Percentiles rank a stretch among this genome's conserved stretches.
These are phyloP conservation scores for Madurella mycetomatis DNA, from an alignment of 2,329 filamentous ascomycete genomes.

Conservation along the genomic window DNA sequence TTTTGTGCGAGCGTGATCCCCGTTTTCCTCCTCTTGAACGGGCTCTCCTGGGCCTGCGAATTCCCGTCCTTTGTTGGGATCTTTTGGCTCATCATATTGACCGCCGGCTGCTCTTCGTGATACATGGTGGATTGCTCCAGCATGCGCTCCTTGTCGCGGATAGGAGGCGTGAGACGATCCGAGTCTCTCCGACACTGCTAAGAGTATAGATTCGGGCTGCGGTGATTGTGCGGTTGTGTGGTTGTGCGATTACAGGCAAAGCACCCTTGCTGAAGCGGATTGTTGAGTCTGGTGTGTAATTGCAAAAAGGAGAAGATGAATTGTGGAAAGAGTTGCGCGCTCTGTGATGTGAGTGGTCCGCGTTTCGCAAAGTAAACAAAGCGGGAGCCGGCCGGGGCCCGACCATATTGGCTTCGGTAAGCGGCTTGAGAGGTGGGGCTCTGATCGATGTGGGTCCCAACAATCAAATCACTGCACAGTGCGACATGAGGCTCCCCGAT, in stretches of 20 bases:
- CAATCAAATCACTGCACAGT: neutral
- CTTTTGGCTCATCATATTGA: slow-evolving; percentile 26
- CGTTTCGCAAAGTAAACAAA: slow-evolving; percentile 29
- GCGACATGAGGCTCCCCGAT: neutral
- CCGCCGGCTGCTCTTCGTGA: slow-evolving; percentile 20
- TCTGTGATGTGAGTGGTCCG: slow-evolving; percentile 26
- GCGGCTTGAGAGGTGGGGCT: neutral
- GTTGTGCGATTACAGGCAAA: neutral
- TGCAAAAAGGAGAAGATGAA: slow-evolving; percentile 13
- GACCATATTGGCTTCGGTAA: neutral
- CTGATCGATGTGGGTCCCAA: slow-evolving; percentile 6
- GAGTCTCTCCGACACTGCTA: neutral
- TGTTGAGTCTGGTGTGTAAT: neutral
- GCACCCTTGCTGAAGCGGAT: neutral
- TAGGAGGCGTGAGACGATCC: slow-evolving; percentile 41
- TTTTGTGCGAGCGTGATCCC: slow-evolving; percentile 69
- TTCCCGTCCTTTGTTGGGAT: slow-evolving; percentile 33
- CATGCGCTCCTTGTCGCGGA: slow-evolving; percentile 44
- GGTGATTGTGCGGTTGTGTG: neutral
- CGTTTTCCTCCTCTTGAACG: slow-evolving; percentile 57
- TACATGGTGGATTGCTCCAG: slow-evolving; percentile 35
- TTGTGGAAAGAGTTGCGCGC: slow-evolving; percentile 15
- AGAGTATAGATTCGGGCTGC: neutral
- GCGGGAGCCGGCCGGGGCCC: slow-evolving; percentile 8
- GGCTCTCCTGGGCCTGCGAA: slow-evolving; percentile 47